phyloP scores from a whole-genome alignment of 1,139 yeast genomes.

The Candida sp. region DNA sequence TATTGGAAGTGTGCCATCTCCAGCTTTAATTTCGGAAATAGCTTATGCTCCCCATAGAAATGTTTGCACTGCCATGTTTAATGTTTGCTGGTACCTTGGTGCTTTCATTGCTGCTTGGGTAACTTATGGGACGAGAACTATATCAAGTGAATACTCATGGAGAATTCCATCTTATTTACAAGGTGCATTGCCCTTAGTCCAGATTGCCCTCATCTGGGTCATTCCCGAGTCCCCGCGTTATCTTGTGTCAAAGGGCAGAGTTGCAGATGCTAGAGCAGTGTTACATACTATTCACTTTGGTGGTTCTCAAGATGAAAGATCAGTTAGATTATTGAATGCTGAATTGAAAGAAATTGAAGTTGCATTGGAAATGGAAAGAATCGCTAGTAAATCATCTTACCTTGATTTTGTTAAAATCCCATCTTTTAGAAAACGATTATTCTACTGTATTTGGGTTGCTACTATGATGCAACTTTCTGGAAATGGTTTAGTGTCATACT shows the following conservation, averaged over 20 bases:
- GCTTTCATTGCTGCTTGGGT: slow-evolving; percentile 55
- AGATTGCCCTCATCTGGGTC: slow-evolving; percentile 22
- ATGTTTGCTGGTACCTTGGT: slow-evolving; percentile 51
- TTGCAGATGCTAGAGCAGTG: slow-evolving; percentile 35
- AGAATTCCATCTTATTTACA: slow-evolving; percentile 47
- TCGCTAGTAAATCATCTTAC: slow-evolving; percentile 23
- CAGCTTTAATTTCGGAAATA: slow-evolving; percentile 36
- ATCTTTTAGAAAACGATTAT: slow-evolving; percentile 43
- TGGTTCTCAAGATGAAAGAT: slow-evolving; percentile 22
- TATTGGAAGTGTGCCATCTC: slow-evolving; percentile 35
- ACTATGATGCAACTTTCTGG: slow-evolving; percentile 48
- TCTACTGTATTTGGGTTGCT: slow-evolving; percentile 29
- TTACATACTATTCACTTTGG: slow-evolving; percentile 43
- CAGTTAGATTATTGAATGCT: slow-evolving; percentile 34
- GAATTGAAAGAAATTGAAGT: slow-evolving; percentile 44
- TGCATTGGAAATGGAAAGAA: slow-evolving; percentile 33
- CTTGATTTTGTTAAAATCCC: slow-evolving; percentile 30
- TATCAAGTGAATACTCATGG: slow-evolving; percentile 32
- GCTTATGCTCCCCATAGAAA: slow-evolving; percentile 50
- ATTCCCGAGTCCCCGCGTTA: slow-evolving; percentile 50
- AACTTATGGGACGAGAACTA: slow-evolving; percentile 43
- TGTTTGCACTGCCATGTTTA: slow-evolving; percentile 41
- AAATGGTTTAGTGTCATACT: slow-evolving; percentile 51
- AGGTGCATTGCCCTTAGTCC: slow-evolving; percentile 29
- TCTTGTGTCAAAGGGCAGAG: slow-evolving; percentile 31